Percentiles rank a stretch among this genome's conserved stretches.
Evolutionary conservation across 805 yeast genomes (phyloP).

Genomic region (Kodamaea hsintzibuensis): DNA sequence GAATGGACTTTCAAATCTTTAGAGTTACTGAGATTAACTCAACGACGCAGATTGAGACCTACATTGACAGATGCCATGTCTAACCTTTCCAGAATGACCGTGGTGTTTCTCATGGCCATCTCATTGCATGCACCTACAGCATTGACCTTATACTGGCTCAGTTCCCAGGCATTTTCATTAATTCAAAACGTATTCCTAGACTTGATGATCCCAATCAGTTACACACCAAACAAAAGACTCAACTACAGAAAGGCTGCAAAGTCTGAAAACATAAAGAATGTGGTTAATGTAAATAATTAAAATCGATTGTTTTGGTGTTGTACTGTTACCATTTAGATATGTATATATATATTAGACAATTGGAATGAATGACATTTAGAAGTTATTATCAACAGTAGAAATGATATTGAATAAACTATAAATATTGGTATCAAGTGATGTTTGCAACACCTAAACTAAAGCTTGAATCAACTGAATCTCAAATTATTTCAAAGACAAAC

Average conservation of each 20-base stretch:
- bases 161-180: constrained; percentile 77
- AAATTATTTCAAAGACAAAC: background rate
- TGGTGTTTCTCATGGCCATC: constrained; percentile 78
- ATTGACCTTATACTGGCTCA: constrained; percentile 83
- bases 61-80: constrained; percentile 64
- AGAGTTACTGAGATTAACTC: constrained; percentile 46
- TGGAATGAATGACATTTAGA: background rate
- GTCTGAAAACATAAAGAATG: constrained; percentile 6
- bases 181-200: constrained; percentile 75
- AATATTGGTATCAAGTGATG: too few relatives aligned
- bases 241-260: constrained; percentile 16
- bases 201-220: constrained; percentile 57
- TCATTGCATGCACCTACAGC: constrained; percentile 87
- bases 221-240: constrained; percentile 44
- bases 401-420: too few relatives aligned
- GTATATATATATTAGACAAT: constrained; percentile 1
- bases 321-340: background rate
- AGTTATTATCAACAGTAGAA: background rate
- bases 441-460: too few relatives aligned
- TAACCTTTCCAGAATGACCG: constrained; percentile 70
- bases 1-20: constrained; percentile 80
- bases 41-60: constrained; percentile 49
- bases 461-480: background rate
- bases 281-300: constrained; percentile 6
- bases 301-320: background rate